Base-by-base conservation (phyloP, 2,329 filamentous ascomycete genomes). In the Ophiostoma perfectum region DNA sequence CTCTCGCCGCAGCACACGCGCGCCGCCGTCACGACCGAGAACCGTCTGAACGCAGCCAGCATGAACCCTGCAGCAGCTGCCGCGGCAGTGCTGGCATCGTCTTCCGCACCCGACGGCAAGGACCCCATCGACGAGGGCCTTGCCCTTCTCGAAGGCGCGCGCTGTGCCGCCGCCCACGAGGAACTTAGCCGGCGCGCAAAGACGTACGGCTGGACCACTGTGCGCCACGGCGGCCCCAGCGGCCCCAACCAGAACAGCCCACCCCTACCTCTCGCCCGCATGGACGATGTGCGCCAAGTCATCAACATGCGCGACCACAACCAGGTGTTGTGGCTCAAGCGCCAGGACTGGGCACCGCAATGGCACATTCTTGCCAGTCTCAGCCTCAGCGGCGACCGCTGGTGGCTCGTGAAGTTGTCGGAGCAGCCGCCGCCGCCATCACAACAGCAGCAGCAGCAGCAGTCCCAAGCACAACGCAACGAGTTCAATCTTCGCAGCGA, bases 351-450 rank as follows among this genome's bases (percentile, higher is more conserved):
- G 91, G 83, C 82, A 9, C 76, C 84, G 14, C 49, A 67, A 12
- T 97, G 92, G 91, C 86, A 88, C 71, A 79, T 96, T 52, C 88
- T 88, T 72, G 83, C 90, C 63, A 87, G 87, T 66, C 83, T 92
- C 75, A 88, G 89, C 75, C 82, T 90, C 74, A 83, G 84, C 74
- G 91, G 91, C 67, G 91, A 95, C 75, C 84, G 84, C 70, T 96
- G 91, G 91, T 93, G 89, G 87, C 80, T 93, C 70, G 81, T 92
- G 67, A 84, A 89, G 77, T 77, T 86, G 83, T 88, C 79, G 79
- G 84, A 81, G 52, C n/a, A 63, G 27, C 65, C 64, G 8, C 16
- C 27, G 8, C 12, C 63, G 2, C 4, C 55, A 36, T 27, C 47
- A 27, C 42, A 12, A 4, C 42, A 45, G 42, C 42, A 45, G 42